A percentile compares a stretch with the other conserved stretches of the same genome.
These are phyloP conservation scores for Solanum ossicruentum DNA, from an alignment of 257 asterid genomes.

Conservation along the genomic window DNA sequence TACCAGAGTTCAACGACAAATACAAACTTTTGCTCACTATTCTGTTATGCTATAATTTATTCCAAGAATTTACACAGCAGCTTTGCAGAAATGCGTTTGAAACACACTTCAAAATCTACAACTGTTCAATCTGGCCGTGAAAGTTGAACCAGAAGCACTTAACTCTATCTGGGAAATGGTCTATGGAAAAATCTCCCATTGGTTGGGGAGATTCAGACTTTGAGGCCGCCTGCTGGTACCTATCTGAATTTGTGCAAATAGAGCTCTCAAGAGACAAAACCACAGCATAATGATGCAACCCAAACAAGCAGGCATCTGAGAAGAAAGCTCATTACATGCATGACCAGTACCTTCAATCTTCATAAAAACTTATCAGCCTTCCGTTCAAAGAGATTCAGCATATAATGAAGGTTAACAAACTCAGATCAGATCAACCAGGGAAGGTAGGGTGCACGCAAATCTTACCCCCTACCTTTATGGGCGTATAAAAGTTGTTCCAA, in stretches of 20 bases:
- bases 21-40: not conserved
- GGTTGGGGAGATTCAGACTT: not conserved
- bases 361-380: not conserved
- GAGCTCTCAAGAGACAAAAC: not conserved
- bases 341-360: not conserved
- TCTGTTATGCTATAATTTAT: not conserved
- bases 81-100: not conserved
- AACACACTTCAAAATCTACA: not conserved
- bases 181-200: not conserved
- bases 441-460: not conserved
- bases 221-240: not conserved
- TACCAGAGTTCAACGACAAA: not conserved
- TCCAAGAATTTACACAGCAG: not conserved
- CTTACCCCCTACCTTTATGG: not conserved
- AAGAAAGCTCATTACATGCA: not conserved
- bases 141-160: not conserved
- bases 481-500: not conserved
- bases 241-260: not conserved
- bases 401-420: not conserved
- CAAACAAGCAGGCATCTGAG: not conserved
- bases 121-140: not conserved
- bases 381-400: not conserved
- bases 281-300: not conserved
- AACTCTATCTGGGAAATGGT: not conserved
- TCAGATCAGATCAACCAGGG: not conserved